Conservation (phyloP, 345 rosid species). For the Excoecaria cochinchinensis region DNA sequence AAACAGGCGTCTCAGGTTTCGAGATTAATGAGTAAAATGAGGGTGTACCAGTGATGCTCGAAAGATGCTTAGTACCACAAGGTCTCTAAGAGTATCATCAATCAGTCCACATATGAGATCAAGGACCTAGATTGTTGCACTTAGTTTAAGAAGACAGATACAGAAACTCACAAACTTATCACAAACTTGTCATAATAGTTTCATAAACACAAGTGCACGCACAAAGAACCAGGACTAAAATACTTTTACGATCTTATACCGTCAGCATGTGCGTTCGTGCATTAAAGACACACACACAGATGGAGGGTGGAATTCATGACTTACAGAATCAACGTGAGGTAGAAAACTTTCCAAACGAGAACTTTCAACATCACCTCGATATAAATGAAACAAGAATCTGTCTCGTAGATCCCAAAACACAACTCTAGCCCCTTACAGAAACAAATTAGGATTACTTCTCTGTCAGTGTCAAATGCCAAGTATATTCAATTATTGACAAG, state of each 20-base stretch:
- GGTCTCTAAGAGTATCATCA: conserved; percentile 72
- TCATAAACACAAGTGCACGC: neutral
- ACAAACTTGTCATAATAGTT: neutral
- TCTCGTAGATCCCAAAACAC: conserved; percentile 93
- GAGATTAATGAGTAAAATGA: conserved; percentile 6
- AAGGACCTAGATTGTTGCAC: conserved; percentile 59
- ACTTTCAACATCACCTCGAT: conserved; percentile 66
- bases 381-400: conserved; percentile 59
- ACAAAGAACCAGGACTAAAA: neutral
- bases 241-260: neutral
- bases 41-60: conserved; percentile 63
- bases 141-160: conserved; percentile 16
- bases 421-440: conserved; percentile 55
- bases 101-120: conserved; percentile 69
- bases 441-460: conserved; percentile 11
- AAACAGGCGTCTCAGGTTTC: neutral
- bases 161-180: conserved; percentile 1
- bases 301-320: conserved; percentile 22
- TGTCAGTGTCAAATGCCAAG: conserved; percentile 5
- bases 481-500: neutral
- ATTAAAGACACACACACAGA: no score
- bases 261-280: neutral
- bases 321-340: conserved; percentile 74
- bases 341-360: conserved; percentile 79
- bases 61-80: conserved; percentile 74